Evolutionary conservation across 129 eudicot species (phyloP), one percentile per base, ranked within the genome.

Genomic region (Artemisia argyi): DNA sequence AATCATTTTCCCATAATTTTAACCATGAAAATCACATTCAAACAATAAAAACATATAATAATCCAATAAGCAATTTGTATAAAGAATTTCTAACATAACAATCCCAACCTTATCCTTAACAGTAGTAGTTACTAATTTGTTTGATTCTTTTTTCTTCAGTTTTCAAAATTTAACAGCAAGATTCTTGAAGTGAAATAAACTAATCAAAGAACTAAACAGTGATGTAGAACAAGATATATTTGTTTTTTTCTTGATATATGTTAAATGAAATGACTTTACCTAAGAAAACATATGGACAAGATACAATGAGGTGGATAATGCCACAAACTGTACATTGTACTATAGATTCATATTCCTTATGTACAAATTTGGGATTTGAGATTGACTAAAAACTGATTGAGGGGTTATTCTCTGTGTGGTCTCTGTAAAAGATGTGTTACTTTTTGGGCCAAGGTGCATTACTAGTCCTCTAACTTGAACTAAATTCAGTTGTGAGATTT

Each of bases 321-420:
- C 68, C 70, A 63, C 15, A 71, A 71, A 71, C 77, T 78, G 76
- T 61, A 78, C 68, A 69, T 52, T 4, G 71, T 77, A 44, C 15
- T 76, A 69, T 61, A 69, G 77, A 78, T 78, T 78, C 82, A 71
- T 78, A 78, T 78, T 78, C 82, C 76, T 71, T 71, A 20, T 50
- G 81, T 78, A 26, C 81, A 78, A 51, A 70, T 78, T 71, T 39
- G 76, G 81, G 72, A 71, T 71, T 78, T 78, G 82, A 71, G 77
- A 55, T 78, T 78, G 82, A 78, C 82, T 71, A 52, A 71, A 71
- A 71, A 78, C 77, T 78, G 77, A 71, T 65, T 70, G 65, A 78
- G 53, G 51, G 77, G 66, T 78, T 78, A 35, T 35, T 35, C 70
- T 71, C 72, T 74, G 78, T 35, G 7, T 61, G 55, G 53, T 54